Evolutionary conservation across 2,329 filamentous ascomycete genomes (phyloP).

Genomic region (Thelonectria discophora): DNA sequence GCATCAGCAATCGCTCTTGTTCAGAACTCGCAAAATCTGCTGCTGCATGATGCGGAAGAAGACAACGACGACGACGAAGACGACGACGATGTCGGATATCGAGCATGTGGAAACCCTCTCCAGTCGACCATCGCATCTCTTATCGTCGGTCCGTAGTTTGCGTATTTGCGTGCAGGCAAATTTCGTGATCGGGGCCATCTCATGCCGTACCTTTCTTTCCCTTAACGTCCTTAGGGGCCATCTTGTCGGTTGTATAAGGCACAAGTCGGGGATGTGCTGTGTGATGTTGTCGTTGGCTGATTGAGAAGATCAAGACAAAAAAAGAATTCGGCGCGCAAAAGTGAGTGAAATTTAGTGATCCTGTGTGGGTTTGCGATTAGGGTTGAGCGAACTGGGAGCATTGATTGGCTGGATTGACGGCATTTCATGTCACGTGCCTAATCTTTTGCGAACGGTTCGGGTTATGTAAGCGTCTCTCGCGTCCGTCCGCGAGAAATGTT

Average conservation of each 20-base stretch:
- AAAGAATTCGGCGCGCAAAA: conserved; percentile 31
- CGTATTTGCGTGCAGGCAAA: conserved; percentile 22
- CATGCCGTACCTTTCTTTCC: conserved; percentile 60
- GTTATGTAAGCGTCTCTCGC: conserved; percentile 21
- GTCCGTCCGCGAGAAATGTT: not conserved
- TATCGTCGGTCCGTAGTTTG: conserved; percentile 12
- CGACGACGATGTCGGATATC: conserved; percentile 29
- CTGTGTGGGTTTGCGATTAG: conserved; percentile 38
- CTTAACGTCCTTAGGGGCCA: conserved; percentile 48
- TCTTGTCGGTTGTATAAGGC: conserved; percentile 44
- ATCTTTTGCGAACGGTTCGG: not conserved
- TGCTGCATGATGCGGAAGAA: conserved; percentile 68
- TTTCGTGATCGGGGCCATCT: conserved; percentile 32
- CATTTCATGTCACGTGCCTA: conserved; percentile 19
- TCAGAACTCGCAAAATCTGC: conserved; percentile 80
- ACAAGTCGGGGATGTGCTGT: conserved; percentile 40
- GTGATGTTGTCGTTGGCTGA: conserved; percentile 37
- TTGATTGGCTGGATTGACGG: conserved; percentile 23
- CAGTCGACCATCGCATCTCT: conserved; percentile 23
- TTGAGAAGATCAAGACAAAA: conserved; percentile 25
- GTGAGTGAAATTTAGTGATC: conserved; percentile 30
- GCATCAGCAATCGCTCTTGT: conserved; percentile 78
- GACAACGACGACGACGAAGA: conserved; percentile 30
- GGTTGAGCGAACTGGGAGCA: conserved; percentile 25
- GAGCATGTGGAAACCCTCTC: conserved; percentile 26